Percentiles rank a stretch among this genome's conserved stretches.
These are phyloP conservation scores for Periconia digitata DNA, from an alignment of 2,329 filamentous ascomycete species.

Conservation along the genomic window DNA sequence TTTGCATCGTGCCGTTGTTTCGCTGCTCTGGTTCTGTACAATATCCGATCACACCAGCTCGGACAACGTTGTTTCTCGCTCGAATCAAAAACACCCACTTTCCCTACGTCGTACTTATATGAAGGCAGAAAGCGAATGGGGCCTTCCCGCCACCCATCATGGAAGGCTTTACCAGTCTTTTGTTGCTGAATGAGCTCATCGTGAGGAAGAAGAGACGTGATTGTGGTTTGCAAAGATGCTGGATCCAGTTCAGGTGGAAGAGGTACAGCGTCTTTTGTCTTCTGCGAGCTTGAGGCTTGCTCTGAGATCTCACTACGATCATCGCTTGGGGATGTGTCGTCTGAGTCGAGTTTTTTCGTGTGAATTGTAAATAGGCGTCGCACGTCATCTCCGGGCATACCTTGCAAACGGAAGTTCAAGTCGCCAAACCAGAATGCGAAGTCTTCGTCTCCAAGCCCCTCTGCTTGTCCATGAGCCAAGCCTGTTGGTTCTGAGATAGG, in stretches of 20 bases:
- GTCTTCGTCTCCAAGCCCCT: conserved; percentile 83
- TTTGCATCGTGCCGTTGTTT: conserved; percentile 66
- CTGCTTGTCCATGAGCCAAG: conserved; percentile 58
- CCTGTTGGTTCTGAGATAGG: conserved; percentile 69
- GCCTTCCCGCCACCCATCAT: conserved; percentile 91
- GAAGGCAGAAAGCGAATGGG: conserved; percentile 86
- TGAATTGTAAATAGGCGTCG: conserved; percentile 81
- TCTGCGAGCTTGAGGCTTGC: conserved; percentile 15
- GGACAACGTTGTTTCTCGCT: conserved; percentile 92
- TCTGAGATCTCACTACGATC: conserved; percentile 18
- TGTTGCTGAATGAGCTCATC: conserved; percentile 82
- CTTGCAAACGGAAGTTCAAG: conserved; percentile 89
- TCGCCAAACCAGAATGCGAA: conserved; percentile 97
- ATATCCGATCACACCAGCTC: conserved; percentile 94
- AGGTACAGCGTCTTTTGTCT: conserved; percentile 19
- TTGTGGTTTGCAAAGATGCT: conserved; percentile 81
- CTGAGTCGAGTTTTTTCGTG: conserved; percentile 65
- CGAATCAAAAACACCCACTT: conserved; percentile 86
- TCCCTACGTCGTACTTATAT: conserved; percentile 98
- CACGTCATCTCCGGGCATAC: conserved; percentile 87
- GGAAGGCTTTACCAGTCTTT: conserved; percentile 73
- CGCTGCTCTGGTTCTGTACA: conserved; percentile 78
- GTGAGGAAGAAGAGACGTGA: conserved; percentile 83
- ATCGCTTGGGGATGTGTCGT: conserved; percentile 8
- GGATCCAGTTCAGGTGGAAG: conserved; percentile 67